Evolutionary conservation across 139 green algal genomes (phyloP).

Genomic region (Spirogloea muscicola): DNA sequence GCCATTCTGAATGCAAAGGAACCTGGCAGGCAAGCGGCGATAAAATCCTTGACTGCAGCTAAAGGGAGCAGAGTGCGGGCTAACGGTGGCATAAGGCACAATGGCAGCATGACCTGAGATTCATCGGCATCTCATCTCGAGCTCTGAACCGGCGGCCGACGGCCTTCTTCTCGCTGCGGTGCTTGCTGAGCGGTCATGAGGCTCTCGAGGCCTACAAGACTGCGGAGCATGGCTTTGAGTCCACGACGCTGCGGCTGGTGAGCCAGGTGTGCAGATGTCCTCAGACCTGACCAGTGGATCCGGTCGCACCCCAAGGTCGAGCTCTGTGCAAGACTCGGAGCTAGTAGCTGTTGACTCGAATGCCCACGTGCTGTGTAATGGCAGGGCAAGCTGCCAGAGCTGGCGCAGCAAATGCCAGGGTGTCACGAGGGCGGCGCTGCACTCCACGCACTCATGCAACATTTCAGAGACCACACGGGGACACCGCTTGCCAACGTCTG

Average conservation of each 20-base stretch:
- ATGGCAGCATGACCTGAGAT: too few species aligned
- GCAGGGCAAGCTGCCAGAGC: slow-evolving; percentile 6
- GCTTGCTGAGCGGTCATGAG: not conserved
- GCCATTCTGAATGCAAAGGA: too few species aligned
- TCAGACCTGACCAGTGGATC: not conserved
- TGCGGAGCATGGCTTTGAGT: slow-evolving; percentile 21
- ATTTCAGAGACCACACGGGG: too few species aligned
- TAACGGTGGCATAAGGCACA: too few species aligned
- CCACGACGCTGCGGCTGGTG: slow-evolving; percentile 14
- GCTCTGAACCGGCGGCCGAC: slow-evolving; percentile 1
- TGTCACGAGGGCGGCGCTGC: slow-evolving; percentile 13
- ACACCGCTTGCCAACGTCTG: too few species aligned
- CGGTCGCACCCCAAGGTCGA: not conserved
- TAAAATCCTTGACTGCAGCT: too few species aligned
- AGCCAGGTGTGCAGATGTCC: not conserved
- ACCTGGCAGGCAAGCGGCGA: too few species aligned
- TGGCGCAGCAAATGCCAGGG: slow-evolving; percentile 3
- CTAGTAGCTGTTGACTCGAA: not conserved
- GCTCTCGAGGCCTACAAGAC: slow-evolving; percentile 10
- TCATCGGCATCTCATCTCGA: too few species aligned
- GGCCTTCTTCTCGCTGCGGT: slow-evolving; percentile 4
- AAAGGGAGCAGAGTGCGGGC: too few species aligned
- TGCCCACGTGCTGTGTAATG: too few species aligned
- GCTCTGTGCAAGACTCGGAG: not conserved
- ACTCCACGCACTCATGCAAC: slow-evolving; percentile 20